Evolutionary conservation across 1,139 yeast genomes (phyloP).

Genomic region (Taphrina confusa): DNA sequence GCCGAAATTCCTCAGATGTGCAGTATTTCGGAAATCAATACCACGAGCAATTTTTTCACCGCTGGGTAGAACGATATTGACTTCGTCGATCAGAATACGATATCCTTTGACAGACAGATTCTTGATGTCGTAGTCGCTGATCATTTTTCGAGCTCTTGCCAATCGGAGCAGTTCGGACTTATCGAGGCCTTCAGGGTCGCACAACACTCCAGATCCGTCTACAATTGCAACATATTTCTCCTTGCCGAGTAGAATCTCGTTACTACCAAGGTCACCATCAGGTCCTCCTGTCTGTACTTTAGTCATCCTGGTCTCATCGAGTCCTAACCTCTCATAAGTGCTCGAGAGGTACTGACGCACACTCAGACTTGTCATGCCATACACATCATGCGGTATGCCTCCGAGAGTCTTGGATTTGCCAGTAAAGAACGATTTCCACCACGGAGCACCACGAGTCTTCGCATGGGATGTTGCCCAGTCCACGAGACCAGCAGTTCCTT

Average conservation of each 20-base stretch:
- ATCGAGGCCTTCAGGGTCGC: slow-evolving; percentile 86
- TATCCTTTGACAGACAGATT: slow-evolving; percentile 76
- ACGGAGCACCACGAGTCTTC: slow-evolving; percentile 86
- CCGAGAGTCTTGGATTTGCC: slow-evolving; percentile 86
- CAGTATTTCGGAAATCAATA: slow-evolving; percentile 85
- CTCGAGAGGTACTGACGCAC: slow-evolving; percentile 91
- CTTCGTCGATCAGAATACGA: slow-evolving; percentile 81
- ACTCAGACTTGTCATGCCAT: slow-evolving; percentile 95
- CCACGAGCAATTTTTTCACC: slow-evolving; percentile 80
- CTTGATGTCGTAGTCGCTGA: slow-evolving; percentile 65
- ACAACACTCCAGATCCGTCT: slow-evolving; percentile 94
- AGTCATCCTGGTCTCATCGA: slow-evolving; percentile 61
- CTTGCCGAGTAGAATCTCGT: slow-evolving; percentile 78
- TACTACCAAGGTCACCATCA: slow-evolving; percentile 93
- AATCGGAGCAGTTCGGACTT: slow-evolving; percentile 73
- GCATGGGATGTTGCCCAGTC: slow-evolving; percentile 99
- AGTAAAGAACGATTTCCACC: slow-evolving; percentile 99
- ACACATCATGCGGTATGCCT: slow-evolving; percentile 97
- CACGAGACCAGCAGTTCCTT: slow-evolving; percentile 92
- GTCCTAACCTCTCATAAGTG: slow-evolving; percentile 74
- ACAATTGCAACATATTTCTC: slow-evolving; percentile 86
- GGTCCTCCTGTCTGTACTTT: slow-evolving; percentile 99
- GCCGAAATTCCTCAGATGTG: slow-evolving; percentile 61
- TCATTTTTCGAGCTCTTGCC: slow-evolving; percentile 76
- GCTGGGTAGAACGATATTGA: slow-evolving; percentile 72